phyloP scores from a whole-genome alignment of 371 early-diverging fungal species.

The Mortierella sp. region DNA sequence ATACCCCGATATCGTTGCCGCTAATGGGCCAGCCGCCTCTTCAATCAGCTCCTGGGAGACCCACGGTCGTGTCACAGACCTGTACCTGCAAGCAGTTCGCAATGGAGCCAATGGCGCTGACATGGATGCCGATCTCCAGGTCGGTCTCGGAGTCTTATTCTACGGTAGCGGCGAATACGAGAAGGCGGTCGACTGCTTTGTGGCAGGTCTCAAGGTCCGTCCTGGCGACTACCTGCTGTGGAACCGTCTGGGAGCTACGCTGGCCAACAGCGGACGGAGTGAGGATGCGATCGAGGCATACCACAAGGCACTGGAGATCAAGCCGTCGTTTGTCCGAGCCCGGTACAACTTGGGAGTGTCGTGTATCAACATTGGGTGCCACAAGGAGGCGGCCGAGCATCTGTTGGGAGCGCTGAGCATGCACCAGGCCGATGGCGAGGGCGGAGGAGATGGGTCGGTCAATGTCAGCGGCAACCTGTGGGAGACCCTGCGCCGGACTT shows the following conservation, averaged over 20 bases:
- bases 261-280: conserved; percentile 88
- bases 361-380: conserved; percentile 91
- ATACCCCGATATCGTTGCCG: conserved; percentile 68
- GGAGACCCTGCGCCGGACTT: conserved; percentile 75
- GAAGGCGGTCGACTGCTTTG: conserved; percentile 98
- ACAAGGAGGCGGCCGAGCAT: conserved; percentile 94
- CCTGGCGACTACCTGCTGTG: conserved; percentile 95
- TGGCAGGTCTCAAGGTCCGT: conserved; percentile 85
- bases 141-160: conserved; percentile 95
- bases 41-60: conserved; percentile 61
- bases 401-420: conserved; percentile 87
- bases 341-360: conserved; percentile 96
- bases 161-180: conserved; percentile 90
- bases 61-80: conserved; percentile 81
- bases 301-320: conserved; percentile 90
- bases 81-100: conserved; percentile 87
- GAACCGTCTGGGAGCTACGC: conserved; percentile 97
- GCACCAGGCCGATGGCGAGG: conserved; percentile 67
- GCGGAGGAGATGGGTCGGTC: conserved; percentile 64
- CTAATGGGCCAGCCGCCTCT: conserved; percentile 21
- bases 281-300: conserved; percentile 93
- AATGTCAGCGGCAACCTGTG: conserved; percentile 75
- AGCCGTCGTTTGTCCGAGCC: conserved; percentile 97
- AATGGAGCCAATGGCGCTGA: conserved; percentile 72
- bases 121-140: conserved; percentile 93